Conservation (phyloP, 306 rosid species). For the Cajanus cajan region DNA sequence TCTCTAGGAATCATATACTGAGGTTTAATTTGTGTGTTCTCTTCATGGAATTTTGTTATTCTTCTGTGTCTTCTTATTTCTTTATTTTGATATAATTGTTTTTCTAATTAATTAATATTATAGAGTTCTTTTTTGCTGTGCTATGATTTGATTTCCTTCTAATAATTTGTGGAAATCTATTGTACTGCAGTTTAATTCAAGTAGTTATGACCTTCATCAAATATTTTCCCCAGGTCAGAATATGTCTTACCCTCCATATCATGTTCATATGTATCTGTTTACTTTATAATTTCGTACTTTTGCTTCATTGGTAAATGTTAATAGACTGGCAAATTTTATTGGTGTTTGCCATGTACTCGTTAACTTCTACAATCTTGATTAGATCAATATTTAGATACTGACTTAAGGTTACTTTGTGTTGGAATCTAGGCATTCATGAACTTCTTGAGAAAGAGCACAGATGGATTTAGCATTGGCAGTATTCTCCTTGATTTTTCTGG, state of each 20-base stretch:
- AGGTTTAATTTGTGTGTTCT: no score
- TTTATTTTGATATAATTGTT: background rate
- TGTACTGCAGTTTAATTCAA: slow-evolving; percentile 70
- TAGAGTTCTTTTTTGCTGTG: background rate
- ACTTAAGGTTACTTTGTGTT: background rate
- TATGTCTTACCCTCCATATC: background rate
- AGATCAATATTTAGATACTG: background rate
- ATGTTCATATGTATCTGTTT: background rate
- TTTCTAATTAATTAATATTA: background rate
- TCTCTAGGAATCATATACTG: no score
- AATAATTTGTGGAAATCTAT: background rate
- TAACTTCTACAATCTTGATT: background rate
- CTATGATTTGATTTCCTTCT: background rate
- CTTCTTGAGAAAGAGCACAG: slow-evolving; percentile 73
- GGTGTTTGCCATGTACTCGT: background rate
- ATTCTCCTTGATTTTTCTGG: slow-evolving; percentile 75
- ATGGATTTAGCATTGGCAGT: slow-evolving; percentile 77
- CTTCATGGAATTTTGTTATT: no score
- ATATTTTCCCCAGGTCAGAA: slow-evolving; percentile 81
- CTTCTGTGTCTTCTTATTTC: background rate
- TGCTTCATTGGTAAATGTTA: background rate
- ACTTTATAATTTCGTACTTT: background rate
- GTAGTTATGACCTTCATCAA: slow-evolving; percentile 70
- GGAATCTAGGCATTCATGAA: slow-evolving; percentile 66
- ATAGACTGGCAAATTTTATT: background rate